phyloP scores from a whole-genome alignment of 2,329 filamentous ascomycete species.

The Pseudogymnoascus verrucosus region DNA sequence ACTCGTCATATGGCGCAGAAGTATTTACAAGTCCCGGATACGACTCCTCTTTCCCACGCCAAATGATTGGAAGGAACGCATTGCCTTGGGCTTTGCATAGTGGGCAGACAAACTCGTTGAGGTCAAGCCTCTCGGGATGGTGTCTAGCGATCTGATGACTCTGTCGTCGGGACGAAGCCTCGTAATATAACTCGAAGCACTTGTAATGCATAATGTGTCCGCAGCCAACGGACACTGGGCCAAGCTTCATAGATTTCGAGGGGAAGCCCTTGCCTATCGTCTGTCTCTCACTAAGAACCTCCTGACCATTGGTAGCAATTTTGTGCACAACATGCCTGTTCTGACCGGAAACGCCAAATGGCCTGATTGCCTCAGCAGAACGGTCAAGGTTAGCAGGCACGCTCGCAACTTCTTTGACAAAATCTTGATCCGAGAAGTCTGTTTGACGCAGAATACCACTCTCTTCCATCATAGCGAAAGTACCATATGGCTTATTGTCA shows the following conservation, averaged over 20 bases:
- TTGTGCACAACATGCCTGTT: conserved; percentile 74
- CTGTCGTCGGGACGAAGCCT: conserved; percentile 76
- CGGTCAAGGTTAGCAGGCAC: conserved; percentile 77
- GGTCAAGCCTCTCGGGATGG: conserved; percentile 72
- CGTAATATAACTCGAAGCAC: conserved; percentile 88
- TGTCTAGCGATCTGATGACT: conserved; percentile 88
- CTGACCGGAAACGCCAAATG: conserved; percentile 84
- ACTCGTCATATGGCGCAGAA: conserved; percentile 46
- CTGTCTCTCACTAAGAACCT: conserved; percentile 67
- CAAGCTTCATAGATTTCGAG: conserved; percentile 54
- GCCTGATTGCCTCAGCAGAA: conserved; percentile 72
- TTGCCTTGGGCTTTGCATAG: conserved; percentile 96
- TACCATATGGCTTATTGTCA: conserved; percentile 81
- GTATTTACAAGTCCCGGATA: conserved; percentile 66
- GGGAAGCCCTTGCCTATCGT: conserved; percentile 86
- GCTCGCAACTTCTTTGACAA: conserved; percentile 72
- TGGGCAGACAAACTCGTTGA: conserved; percentile 90
- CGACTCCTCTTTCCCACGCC: conserved; percentile 83
- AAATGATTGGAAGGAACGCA: conserved; percentile 86
- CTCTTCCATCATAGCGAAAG: conserved; percentile 81
- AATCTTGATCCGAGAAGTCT: conserved; percentile 70
- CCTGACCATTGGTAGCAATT: conserved; percentile 62
- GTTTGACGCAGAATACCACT: conserved; percentile 84
- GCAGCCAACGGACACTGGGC: conserved; percentile 82
- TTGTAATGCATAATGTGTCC: conserved; percentile 98